These are phyloP conservation scores for Diplocarpon mali DNA, from an alignment of 2,329 filamentous ascomycete species.

Conservation along the genomic window DNA sequence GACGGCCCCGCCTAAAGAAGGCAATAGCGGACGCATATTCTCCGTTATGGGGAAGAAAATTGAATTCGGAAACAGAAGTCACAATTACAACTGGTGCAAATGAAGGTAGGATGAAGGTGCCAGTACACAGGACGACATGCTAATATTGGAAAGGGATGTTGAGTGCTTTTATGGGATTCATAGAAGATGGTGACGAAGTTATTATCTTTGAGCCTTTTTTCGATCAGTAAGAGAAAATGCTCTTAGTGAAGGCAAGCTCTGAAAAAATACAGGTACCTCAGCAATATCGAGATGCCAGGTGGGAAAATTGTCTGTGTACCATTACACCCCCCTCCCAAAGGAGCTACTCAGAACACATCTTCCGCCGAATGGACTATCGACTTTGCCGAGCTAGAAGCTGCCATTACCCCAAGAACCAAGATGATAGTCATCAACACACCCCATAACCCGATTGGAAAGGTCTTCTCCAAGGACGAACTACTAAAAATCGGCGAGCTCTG, in stretches of 20 bases:
- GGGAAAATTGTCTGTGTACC: slow-evolving; percentile 93
- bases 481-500: slow-evolving; percentile 77
- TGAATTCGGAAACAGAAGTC: slow-evolving; percentile 86
- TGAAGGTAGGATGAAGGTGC: slow-evolving; percentile 40
- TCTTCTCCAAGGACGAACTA: slow-evolving; percentile 77
- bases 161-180: slow-evolving; percentile 94
- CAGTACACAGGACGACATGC: background rate
- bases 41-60: slow-evolving; percentile 68
- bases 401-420: slow-evolving; percentile 78
- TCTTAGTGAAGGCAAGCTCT: slow-evolving; percentile 1
- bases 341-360: slow-evolving; percentile 67
- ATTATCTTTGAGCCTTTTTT: slow-evolving; percentile 99
- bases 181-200: slow-evolving; percentile 89
- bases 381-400: slow-evolving; percentile 67
- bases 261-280: slow-evolving; percentile 56
- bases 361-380: slow-evolving; percentile 84
- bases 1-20: slow-evolving; percentile 81
- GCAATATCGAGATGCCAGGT: slow-evolving; percentile 97
- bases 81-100: slow-evolving; percentile 90
- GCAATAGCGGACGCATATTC: slow-evolving; percentile 89
- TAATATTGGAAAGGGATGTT: slow-evolving; percentile 56
- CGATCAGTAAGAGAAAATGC: slow-evolving; percentile 56
- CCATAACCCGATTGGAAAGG: slow-evolving; percentile 93
- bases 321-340: slow-evolving; percentile 77
- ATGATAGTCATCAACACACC: slow-evolving; percentile 90